These are phyloP conservation scores for Bremia lactucae DNA, from an alignment of 352 stramenopile species.

Conservation along the genomic window DNA sequence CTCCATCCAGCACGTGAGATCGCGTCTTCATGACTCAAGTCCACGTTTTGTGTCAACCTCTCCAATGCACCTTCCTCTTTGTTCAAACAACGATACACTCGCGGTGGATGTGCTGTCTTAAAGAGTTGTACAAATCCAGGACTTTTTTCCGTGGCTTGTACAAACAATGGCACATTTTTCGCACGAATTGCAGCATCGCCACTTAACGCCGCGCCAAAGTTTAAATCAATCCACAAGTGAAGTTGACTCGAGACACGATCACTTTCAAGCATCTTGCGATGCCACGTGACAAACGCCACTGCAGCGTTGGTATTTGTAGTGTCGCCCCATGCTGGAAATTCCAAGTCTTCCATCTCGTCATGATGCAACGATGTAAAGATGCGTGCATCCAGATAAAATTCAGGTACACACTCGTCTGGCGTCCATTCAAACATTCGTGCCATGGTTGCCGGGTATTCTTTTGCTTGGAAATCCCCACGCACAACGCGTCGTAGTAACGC, in stretches of 20 bases:
- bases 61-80: not conserved
- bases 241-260: constrained; percentile 75
- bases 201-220: constrained; percentile 84
- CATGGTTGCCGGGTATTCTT: constrained; percentile 90
- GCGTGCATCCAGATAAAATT: constrained; percentile 86
- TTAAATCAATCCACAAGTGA: constrained; percentile 95
- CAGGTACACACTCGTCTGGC: constrained; percentile 92
- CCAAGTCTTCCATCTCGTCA: constrained; percentile 55
- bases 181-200: constrained; percentile 69
- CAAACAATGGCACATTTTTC: constrained; percentile 87
- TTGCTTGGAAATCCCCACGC: constrained; percentile 86
- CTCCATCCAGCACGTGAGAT: constrained; percentile 1
- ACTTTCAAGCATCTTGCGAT: constrained; percentile 89
- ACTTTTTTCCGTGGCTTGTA: constrained; percentile 37
- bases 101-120: constrained; percentile 23
- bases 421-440: constrained; percentile 89
- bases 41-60: constrained; percentile 1
- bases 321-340: constrained; percentile 69
- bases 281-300: constrained; percentile 77
- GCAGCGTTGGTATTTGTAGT: constrained; percentile 8
- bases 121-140: constrained; percentile 76
- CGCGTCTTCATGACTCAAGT: not conserved
- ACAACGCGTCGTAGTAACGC: constrained; percentile 79
- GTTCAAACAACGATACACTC: constrained; percentile 3
- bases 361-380: constrained; percentile 83